phyloP scores from a whole-genome alignment of 306 rosid genomes.

The Amphicarpaea edgeworthii region DNA sequence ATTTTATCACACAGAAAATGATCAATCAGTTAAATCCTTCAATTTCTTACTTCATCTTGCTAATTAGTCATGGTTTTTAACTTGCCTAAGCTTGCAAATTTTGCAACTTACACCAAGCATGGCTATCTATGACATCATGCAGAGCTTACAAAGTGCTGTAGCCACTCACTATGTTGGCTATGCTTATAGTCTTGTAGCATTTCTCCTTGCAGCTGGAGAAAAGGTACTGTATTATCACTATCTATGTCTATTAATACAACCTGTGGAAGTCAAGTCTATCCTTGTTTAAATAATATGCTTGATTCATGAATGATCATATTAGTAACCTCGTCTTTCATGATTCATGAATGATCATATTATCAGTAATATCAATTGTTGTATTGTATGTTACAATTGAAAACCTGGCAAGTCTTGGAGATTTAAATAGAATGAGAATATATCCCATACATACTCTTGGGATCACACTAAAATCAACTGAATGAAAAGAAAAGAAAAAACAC shows the following conservation, averaged over 20 bases:
- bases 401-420: constrained; percentile 9
- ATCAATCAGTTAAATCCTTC: constrained; percentile 32
- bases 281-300: no score
- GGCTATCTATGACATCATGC: constrained; percentile 94
- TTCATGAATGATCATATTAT: not conserved
- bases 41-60: constrained; percentile 35
- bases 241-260: constrained; percentile 18
- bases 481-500: no score
- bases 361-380: constrained; percentile 3
- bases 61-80: constrained; percentile 27
- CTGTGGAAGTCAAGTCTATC: constrained; percentile 11
- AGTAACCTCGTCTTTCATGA: not conserved
- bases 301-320: no score
- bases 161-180: constrained; percentile 86
- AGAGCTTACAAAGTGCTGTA: constrained; percentile 84
- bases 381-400: constrained; percentile 12
- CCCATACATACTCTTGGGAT: not conserved
- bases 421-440: not conserved
- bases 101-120: constrained; percentile 93
- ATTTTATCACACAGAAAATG: no score
- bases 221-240: constrained; percentile 62
- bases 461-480: no score
- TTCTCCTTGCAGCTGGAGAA: constrained; percentile 92
- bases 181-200: constrained; percentile 81
- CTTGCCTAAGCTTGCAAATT: constrained; percentile 40